Evolutionary conservation across 2,329 filamentous ascomycete genomes (phyloP).

Genomic region (Sporothrix pallida): DNA sequence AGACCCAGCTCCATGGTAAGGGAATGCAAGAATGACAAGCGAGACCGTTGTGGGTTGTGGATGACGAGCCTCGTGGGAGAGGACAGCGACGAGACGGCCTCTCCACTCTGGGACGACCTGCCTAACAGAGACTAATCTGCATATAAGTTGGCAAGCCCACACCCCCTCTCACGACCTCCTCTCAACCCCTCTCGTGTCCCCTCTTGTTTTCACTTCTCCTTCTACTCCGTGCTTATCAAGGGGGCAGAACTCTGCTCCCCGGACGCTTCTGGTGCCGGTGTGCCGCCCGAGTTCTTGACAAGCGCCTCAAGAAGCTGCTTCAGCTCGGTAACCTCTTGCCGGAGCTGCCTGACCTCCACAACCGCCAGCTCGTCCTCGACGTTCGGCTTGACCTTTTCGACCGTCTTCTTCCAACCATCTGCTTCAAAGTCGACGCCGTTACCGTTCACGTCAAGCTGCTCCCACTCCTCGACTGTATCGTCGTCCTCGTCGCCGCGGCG

Average conservation of each 20-base stretch:
- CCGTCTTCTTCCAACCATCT: conserved; percentile 84
- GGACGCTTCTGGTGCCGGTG: not conserved
- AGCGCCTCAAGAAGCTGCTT: conserved; percentile 52
- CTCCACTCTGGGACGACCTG: not conserved
- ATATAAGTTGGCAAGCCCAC: not conserved
- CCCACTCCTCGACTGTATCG: conserved; percentile 89
- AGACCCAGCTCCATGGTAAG: not conserved
- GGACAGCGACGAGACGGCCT: not conserved
- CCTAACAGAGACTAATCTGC: conserved; percentile 13
- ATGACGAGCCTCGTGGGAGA: too few relatives aligned
- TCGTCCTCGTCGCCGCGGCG: conserved; percentile 85
- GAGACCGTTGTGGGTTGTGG: not conserved
- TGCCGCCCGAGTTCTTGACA: conserved; percentile 18
- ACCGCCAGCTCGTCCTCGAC: conserved; percentile 78
- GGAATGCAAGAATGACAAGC: not conserved
- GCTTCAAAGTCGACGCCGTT: conserved; percentile 82
- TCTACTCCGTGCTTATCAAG: not conserved
- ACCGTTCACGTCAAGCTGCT: conserved; percentile 73
- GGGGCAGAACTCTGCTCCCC: not conserved
- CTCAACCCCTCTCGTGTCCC: not conserved
- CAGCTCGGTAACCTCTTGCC: conserved; percentile 63
- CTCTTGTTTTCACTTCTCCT: not conserved
- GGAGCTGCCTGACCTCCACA: conserved; percentile 68
- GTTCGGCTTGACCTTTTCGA: conserved; percentile 77
- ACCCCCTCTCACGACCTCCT: not conserved